Base-by-base conservation (phyloP, 2,329 filamentous ascomycete genomes). In the Mycosphaerella sp. region DNA sequence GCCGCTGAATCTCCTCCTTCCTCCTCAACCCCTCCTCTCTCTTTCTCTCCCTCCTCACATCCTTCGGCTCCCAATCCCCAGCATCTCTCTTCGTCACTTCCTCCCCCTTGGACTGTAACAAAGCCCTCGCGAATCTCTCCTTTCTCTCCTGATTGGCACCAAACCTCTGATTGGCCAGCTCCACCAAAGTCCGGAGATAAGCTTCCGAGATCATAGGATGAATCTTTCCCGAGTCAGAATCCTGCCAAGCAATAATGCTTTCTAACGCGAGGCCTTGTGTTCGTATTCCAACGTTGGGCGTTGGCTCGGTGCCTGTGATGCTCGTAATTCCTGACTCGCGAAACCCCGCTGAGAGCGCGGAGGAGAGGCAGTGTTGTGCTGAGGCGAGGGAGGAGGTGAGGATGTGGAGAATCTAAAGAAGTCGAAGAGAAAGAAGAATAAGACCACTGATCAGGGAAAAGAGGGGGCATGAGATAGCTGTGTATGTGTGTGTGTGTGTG, bases 181-280 rank as follows among this genome's bases (percentile, higher is more conserved):
- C 70, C 10, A 91, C 72, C 11, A 96, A 74, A 54, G 79, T 81
- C 41, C 73, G 72, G 4, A 96, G 76, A 65, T 93, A 90, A 7
- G 74, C 74, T 34, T 84, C 78, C 1, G 82, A 75, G 1, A 95
- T 87, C 21, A 85, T 69, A 39, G 74, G 76, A 21, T 74, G 64
- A 11, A 78, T 74, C 57, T 73, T 60, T 17, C 79, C 67, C 6
- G 62, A 49, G 2, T 38, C 34, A 1, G 67, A 54, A 45, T 70
- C 63, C 50, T 72, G 65, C 44, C 73, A 76, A 0, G 89, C 92
- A 32, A 97, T 78, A 26, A 96, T 78, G 1, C 87, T 88, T 71
- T 95, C 89, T 57, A 96, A 82, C 0, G 82, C 80, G 1, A 96
- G 77, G 0, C 91, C 91, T 70, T 88, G 87, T 4, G 88, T 91